Evolutionary conservation across 2,329 filamentous ascomycete species (phyloP), one percentile per base, ranked within the genome.

Genomic region (Penicillium sp.): DNA sequence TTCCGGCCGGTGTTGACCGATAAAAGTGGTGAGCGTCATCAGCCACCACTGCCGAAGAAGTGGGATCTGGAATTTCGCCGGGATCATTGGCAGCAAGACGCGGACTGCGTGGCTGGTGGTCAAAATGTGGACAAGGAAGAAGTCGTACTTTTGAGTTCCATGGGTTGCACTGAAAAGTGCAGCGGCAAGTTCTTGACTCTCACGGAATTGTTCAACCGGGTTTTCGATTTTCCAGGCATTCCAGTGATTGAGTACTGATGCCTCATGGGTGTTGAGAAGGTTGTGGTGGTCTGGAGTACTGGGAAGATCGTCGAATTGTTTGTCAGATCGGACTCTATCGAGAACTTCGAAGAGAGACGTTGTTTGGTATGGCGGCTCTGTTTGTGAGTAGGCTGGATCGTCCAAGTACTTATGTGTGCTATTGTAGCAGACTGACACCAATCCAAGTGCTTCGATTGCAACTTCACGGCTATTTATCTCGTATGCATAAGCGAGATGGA

Each of bases 401-500:
- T 95, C 90, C n/a, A 90, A 69, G 63, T 85, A 86, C 59, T 83
- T 83, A 68, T 86, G 83, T 49, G 82, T 77, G 47, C 78, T 74
- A 60, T 78, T 79, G 70, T 87, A 84, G 69, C 82, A 84, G 57
- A 82, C 84, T 19, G 84, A 76, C 0, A 87, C 81, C 59, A 96
- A 80, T 0, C 85, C 87, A 0, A 99, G 82, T 1, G 92, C 90
- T 78, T 99, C 95, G 76, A 96, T 95, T 48, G 88, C 93, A 21
- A 98, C 73, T 62, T 96, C 93, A 57, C 88, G 89, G 65, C 85
- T 95, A 60, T 90, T 85, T 66, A 98, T 82, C 78, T 99, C 93
- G 70, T 89, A 93, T 10, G 92, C 95, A 71, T 96, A 97, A n/a
- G 87, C 93, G 2, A 99, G 82, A 68, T 98, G 95, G 57, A 98